These are phyloP conservation scores for Sarocladium kiliense DNA, from an alignment of 2,329 filamentous ascomycete species.

Conservation along the genomic window DNA sequence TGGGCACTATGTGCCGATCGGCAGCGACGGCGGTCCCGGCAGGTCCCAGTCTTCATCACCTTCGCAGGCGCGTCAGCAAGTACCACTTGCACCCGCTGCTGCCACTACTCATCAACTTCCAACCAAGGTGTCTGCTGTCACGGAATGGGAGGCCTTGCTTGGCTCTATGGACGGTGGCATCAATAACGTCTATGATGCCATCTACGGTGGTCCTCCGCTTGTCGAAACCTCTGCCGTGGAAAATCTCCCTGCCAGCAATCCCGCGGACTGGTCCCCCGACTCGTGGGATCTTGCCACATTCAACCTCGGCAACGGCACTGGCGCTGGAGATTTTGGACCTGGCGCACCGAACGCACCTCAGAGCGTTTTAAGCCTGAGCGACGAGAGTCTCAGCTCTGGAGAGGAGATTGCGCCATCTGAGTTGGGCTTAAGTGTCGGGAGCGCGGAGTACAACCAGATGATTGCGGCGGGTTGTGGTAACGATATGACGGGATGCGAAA, in stretches of 20 bases:
- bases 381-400: slow-evolving; percentile 52
- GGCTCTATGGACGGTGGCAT: slow-evolving; percentile 74
- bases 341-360: slow-evolving; percentile 31
- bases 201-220: slow-evolving; percentile 61
- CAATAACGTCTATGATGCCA: slow-evolving; percentile 79
- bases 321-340: slow-evolving; percentile 33
- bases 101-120: slow-evolving; percentile 8
- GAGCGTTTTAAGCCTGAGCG: slow-evolving; percentile 51
- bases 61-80: slow-evolving; percentile 20
- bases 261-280: slow-evolving; percentile 50
- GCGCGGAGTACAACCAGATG: slow-evolving; percentile 21
- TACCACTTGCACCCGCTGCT: slow-evolving; percentile 14
- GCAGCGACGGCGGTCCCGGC: neutral
- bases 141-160: slow-evolving; percentile 70
- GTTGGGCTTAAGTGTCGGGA: slow-evolving; percentile 37
- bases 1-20: neutral
- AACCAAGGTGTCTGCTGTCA: neutral
- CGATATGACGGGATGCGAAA: slow-evolving; percentile 16
- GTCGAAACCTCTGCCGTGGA: slow-evolving; percentile 29
- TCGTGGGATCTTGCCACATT: slow-evolving; percentile 50
- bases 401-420: slow-evolving; percentile 46
- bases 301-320: slow-evolving; percentile 34
- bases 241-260: slow-evolving; percentile 14
- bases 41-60: neutral
- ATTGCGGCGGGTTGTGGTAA: slow-evolving; percentile 13